These are phyloP conservation scores for Lentithecium fluviatile DNA, from an alignment of 495 filamentous ascomycete species.

Conservation along the genomic window DNA sequence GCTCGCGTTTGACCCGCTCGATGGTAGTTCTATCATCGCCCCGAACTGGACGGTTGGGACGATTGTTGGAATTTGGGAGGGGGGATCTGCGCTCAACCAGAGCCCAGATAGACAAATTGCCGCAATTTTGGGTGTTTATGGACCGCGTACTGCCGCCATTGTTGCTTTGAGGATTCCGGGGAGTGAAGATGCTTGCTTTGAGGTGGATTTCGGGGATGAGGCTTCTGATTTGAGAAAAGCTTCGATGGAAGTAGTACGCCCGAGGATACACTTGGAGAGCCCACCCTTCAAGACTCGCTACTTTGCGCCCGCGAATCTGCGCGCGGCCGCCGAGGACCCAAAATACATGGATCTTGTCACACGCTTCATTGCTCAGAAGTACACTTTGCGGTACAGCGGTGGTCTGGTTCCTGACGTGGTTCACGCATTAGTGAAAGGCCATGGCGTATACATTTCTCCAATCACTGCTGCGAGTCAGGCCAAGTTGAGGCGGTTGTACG, in stretches of 20 bases:
- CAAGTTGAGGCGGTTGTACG: constrained; percentile 53
- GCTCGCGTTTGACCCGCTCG: constrained; percentile 56
- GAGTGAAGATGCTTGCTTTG: constrained; percentile 40
- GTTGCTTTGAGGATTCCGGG: constrained; percentile 48
- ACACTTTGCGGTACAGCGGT: constrained; percentile 54
- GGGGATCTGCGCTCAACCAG: constrained; percentile 44
- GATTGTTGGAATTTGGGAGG: constrained; percentile 54
- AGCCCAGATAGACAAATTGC: constrained; percentile 46
- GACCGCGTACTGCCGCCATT: constrained; percentile 52
- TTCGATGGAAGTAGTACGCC: constrained; percentile 43
- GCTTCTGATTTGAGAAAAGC: neutral
- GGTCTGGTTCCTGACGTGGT: constrained; percentile 56
- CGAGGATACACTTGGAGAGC: constrained; percentile 37
- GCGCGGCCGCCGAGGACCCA: constrained; percentile 47
- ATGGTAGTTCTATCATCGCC: constrained; percentile 55
- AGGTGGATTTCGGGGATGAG: constrained; percentile 44
- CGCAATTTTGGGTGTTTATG: constrained; percentile 52
- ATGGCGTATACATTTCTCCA: constrained; percentile 54
- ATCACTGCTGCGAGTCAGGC: constrained; percentile 48
- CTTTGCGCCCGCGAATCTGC: constrained; percentile 56
- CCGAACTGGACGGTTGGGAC: constrained; percentile 57
- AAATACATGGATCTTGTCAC: constrained; percentile 48
- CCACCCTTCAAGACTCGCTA: constrained; percentile 45
- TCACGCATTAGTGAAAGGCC: constrained; percentile 53
- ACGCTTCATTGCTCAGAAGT: constrained; percentile 45